These are phyloP conservation scores for Torulaspora maleeae DNA, from an alignment of 805 yeast species.

Conservation along the genomic window DNA sequence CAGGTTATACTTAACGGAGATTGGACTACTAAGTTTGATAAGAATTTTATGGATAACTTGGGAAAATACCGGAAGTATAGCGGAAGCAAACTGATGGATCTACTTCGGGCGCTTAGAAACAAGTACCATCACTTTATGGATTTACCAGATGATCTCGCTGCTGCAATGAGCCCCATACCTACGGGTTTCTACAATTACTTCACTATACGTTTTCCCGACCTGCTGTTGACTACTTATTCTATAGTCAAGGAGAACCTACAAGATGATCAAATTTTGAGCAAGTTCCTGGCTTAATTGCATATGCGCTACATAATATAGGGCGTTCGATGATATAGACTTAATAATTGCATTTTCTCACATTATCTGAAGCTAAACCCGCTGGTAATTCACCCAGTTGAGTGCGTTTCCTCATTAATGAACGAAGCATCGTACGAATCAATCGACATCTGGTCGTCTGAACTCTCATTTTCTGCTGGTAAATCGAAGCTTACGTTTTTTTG, in stretches of 20 bases:
- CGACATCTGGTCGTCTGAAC: constrained; percentile 5
- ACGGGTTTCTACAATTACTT: constrained; percentile 80
- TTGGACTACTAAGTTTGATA: constrained; percentile 75
- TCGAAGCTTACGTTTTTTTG: constrained; percentile 4
- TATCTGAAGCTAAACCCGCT: background rate
- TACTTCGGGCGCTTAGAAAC: constrained; percentile 84
- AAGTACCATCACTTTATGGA: constrained; percentile 94
- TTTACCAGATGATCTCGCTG: constrained; percentile 61
- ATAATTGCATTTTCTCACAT: constrained; percentile 2
- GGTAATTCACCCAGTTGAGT: background rate
- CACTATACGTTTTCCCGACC: constrained; percentile 65
- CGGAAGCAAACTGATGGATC: constrained; percentile 71
- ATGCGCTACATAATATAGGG: background rate
- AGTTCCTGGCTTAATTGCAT: constrained; percentile 26
- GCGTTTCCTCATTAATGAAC: background rate
- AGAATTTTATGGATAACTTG: constrained; percentile 69
- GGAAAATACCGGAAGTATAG: constrained; percentile 90
- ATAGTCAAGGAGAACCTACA: constrained; percentile 52
- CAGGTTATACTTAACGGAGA: constrained; percentile 56
- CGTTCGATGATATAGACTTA: background rate
- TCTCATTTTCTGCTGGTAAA: background rate
- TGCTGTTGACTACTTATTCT: constrained; percentile 69
- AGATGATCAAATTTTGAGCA: constrained; percentile 57
- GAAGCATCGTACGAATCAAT: constrained; percentile 3
- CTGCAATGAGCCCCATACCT: constrained; percentile 73